These are phyloP conservation scores for Knoxdaviesia capensis DNA, from an alignment of 2,329 filamentous ascomycete genomes.

Conservation along the genomic window DNA sequence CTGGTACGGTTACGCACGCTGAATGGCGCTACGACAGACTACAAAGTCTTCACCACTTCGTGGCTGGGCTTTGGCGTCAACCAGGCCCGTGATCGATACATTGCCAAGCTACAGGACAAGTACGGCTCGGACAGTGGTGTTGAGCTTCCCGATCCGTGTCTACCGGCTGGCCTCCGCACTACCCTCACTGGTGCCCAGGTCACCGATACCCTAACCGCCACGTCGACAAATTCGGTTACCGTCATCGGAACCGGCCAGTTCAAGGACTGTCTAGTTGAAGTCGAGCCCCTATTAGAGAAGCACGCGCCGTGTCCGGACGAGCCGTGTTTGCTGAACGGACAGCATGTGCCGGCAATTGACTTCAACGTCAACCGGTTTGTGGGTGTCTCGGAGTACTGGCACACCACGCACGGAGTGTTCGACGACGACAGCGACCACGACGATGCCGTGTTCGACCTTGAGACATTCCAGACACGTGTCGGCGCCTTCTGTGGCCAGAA, in stretches of 20 bases:
- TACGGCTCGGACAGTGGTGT: constrained; percentile 33
- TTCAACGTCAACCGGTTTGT: constrained; percentile 97
- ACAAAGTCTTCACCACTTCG: constrained; percentile 83
- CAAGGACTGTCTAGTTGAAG: constrained; percentile 61
- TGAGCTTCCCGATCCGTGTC: constrained; percentile 77
- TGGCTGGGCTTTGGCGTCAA: constrained; percentile 98
- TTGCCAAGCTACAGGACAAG: constrained; percentile 53
- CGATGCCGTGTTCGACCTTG: constrained; percentile 63
- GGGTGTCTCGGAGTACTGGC: constrained; percentile 96
- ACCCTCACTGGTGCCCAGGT: constrained; percentile 47
- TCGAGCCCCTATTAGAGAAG: constrained; percentile 75
- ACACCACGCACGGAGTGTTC: constrained; percentile 91
- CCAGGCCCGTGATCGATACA: constrained; percentile 67
- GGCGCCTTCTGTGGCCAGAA: constrained; percentile 66
- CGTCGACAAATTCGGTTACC: constrained; percentile 15
- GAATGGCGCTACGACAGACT: constrained; percentile 57
- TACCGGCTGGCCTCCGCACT: constrained; percentile 58
- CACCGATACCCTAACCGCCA: constrained; percentile 10
- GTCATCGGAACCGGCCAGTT: constrained; percentile 71
- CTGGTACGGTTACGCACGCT: constrained; percentile 68
- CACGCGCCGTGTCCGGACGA: constrained; percentile 64
- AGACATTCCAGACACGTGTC: constrained; percentile 72
- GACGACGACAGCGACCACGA: constrained; percentile 45
- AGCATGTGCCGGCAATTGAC: constrained; percentile 87
- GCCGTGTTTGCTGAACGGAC: constrained; percentile 77